Conservation (phyloP, 2,329 filamentous ascomycete species). For the Phialemoniopsis sp. region DNA sequence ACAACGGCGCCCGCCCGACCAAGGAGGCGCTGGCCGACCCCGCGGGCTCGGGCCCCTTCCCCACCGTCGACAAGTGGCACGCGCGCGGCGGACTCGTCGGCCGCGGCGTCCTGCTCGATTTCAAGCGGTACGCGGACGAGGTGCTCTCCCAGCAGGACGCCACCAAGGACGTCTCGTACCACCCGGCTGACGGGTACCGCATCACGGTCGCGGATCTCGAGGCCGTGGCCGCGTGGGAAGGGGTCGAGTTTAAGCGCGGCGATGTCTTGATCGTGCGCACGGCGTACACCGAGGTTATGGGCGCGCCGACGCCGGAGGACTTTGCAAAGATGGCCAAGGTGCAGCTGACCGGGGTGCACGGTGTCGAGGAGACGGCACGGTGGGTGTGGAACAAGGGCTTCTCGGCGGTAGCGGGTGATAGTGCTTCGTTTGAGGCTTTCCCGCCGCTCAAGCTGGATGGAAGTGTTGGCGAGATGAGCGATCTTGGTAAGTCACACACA, state of each 20-base stretch:
- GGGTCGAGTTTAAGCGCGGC: slow-evolving; percentile 57
- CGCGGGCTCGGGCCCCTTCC: neutral
- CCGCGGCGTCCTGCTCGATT: slow-evolving; percentile 55
- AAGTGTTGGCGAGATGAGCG: too few relatives aligned
- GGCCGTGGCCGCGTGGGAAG: slow-evolving; percentile 53
- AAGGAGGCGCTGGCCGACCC: neutral
- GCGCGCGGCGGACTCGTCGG: slow-evolving; percentile 46
- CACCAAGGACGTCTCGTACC: slow-evolving; percentile 41
- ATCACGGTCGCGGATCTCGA: slow-evolving; percentile 53
- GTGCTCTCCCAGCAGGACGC: slow-evolving; percentile 3
- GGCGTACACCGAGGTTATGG: slow-evolving; percentile 57
- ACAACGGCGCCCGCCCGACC: neutral
- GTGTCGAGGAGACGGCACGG: slow-evolving; percentile 45
- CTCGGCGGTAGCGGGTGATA: slow-evolving; percentile 60
- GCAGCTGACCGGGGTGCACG: slow-evolving; percentile 32
- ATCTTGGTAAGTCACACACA: too few relatives aligned
- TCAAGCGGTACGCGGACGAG: slow-evolving; percentile 27
- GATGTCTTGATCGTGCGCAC: slow-evolving; percentile 65
- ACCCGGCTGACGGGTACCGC: slow-evolving; percentile 46
- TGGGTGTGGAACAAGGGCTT: slow-evolving; percentile 71
- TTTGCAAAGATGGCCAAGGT: slow-evolving; percentile 23
- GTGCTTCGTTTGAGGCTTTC: slow-evolving; percentile 55
- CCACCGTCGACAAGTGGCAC: slow-evolving; percentile 10
- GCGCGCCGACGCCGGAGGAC: slow-evolving; percentile 32
- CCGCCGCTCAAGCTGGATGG: slow-evolving; percentile 15